phyloP scores from a whole-genome alignment of 1,284 basidiomycete genomes.

The Trametes hirsuta region DNA sequence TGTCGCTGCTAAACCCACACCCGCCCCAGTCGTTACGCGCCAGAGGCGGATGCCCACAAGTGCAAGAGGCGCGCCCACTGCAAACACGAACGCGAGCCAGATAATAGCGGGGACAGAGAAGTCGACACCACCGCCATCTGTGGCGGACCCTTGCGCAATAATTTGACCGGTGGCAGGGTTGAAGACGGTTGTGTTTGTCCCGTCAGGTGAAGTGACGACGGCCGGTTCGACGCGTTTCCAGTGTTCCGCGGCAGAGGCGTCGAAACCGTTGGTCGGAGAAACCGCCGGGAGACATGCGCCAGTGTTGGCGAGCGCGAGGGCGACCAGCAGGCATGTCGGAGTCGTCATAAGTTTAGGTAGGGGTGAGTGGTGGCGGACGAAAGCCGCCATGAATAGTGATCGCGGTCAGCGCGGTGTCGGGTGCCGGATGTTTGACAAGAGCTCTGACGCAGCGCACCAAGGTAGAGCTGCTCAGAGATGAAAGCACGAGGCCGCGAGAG shows the following conservation, averaged over 20 bases:
- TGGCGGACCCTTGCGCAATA: conserved; percentile 56
- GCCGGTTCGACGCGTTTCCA: conserved; percentile 19
- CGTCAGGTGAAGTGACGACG: conserved; percentile 45
- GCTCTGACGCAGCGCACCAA: conserved; percentile 9
- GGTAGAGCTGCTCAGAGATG: conserved; percentile 7
- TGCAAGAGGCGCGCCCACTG: conserved; percentile 56
- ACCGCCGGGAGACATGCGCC: conserved; percentile 11
- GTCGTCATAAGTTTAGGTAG: conserved; percentile 11
- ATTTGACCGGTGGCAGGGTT: conserved; percentile 44
- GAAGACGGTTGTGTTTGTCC: conserved; percentile 44
- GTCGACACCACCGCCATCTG: conserved; percentile 59
- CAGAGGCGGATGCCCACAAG: conserved; percentile 58
- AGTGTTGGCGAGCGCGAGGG: conserved; percentile 8
- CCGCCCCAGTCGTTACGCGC: conserved; percentile 56
- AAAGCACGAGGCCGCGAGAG: not conserved
- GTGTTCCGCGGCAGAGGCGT: not conserved
- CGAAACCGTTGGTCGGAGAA: not conserved
- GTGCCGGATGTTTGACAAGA: conserved; percentile 1
- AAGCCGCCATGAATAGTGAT: conserved; percentile 19
- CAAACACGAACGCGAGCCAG: conserved; percentile 58
- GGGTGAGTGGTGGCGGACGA: conserved; percentile 16
- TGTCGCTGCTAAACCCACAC: conserved; percentile 50
- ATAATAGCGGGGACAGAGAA: conserved; percentile 53
- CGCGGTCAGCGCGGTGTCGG: conserved; percentile 12
- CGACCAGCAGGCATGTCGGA: conserved; percentile 15